Evolutionary conservation across 2,329 filamentous ascomycete genomes (phyloP), one percentile per base, ranked within the genome.

Genomic region (Diaporthe destruens): DNA sequence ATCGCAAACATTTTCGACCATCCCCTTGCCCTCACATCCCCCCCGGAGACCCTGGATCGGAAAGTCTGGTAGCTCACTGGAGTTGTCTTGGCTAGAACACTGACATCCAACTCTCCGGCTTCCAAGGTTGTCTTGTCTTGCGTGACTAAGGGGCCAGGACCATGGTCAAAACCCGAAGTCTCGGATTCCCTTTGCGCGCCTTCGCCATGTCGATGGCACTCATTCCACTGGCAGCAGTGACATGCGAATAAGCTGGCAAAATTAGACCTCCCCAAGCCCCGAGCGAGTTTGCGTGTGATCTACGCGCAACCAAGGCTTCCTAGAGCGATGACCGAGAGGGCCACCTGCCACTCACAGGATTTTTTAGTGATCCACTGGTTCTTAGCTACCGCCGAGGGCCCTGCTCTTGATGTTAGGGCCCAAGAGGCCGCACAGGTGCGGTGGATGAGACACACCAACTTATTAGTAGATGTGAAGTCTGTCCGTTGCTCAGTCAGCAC

Each of bases 221-320:
- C 3, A 34, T 20, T 34, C 16, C 12, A 65, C 44, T n/a, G 29
- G 12, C 11, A 51, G 20, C 3, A 1, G 20, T 8, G 34, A 5
- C 44, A 65, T 3, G 44, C 57, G 44, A 47, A 65, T 25, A 32
- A 65, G 61, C 44, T 65, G 61, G 25, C n/a, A 51, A 20, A 51
- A 20, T 18, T 14, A 49, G 29, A 51, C 9, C 9, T 9, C 34
- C 34, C 36, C 29, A 16, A 16, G 29, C 20, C 44, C 18, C 36
- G n/a, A 23, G 11, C 29, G 29, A 1, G 44, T 51, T 11, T 23
- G 14, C 11, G 36, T 36, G 44, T 39, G 61, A 20, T 51, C 23
- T 18, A 6, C 16, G 23, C 44, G 42, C 18, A 11, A n/a, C 8
- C 12, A 51, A 20, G 44, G 29, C 29, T 51, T 12, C 7, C 16